A percentile compares a stretch with the other conserved stretches of the same genome.
Conservation (phyloP, 78 protist genomes). For the Tieghemostelium lacteum region DNA sequence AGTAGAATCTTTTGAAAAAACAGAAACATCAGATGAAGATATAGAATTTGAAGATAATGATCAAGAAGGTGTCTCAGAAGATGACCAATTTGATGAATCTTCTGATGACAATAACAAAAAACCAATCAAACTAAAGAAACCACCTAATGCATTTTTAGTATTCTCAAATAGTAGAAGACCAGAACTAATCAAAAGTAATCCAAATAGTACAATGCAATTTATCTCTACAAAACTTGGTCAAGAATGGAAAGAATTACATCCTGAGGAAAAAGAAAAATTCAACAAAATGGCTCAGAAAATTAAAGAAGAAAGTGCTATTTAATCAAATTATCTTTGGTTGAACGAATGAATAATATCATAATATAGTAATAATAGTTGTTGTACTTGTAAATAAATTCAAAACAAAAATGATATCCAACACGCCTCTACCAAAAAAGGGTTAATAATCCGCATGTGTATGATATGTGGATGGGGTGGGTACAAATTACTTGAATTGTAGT, state of each 20-base stretch:
- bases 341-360: not conserved
- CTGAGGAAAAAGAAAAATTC: conserved; percentile 39
- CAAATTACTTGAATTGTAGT: not conserved
- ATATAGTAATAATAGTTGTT: not conserved
- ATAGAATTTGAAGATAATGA: too few relatives aligned
- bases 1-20: too few relatives aligned
- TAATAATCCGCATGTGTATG: not conserved
- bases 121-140: conserved; percentile 41
- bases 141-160: conserved; percentile 66
- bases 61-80: too few relatives aligned
- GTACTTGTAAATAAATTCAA: not conserved
- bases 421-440: not conserved
- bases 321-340: not conserved
- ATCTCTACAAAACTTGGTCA: conserved; percentile 39
- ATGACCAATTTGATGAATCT: too few relatives aligned
- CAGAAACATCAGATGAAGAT: too few relatives aligned
- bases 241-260: conserved; percentile 69
- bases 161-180: conserved; percentile 35
- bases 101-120: too few relatives aligned
- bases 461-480: not conserved
- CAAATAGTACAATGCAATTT: conserved; percentile 14
- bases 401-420: too few relatives aligned
- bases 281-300: conserved; percentile 10
- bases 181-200: conserved; percentile 33
- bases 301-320: conserved; percentile 11